These are phyloP conservation scores for Rhizophagus sp. DNA, from an alignment of 192 early-diverging fungal species.

Conservation along the genomic window DNA sequence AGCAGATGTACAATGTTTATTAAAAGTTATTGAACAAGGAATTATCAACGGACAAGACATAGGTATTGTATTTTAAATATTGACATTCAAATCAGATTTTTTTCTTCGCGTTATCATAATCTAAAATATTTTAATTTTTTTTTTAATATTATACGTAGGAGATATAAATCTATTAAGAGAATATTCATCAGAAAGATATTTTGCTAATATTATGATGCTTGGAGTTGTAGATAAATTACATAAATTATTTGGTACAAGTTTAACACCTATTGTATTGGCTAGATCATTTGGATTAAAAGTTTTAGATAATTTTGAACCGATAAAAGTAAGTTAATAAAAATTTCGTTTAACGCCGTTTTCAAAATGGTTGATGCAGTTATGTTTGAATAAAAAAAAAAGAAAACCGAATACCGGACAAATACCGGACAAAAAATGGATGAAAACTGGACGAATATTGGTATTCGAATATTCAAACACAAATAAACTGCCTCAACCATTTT, in stretches of 20 bases:
- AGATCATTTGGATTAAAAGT: constrained; percentile 74
- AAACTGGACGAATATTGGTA: too few species aligned
- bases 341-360: too few species aligned
- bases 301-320: constrained; percentile 61
- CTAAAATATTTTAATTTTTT: neutral
- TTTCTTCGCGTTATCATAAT: too few species aligned
- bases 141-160: constrained; percentile 35
- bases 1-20: constrained; percentile 76
- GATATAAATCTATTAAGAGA: constrained; percentile 68
- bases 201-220: constrained; percentile 83
- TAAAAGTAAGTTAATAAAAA: constrained; percentile 51
- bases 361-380: too few species aligned
- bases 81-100: too few species aligned
- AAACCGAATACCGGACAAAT: too few species aligned
- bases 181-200: constrained; percentile 84
- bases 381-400: too few species aligned
- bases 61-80: constrained; percentile 45
- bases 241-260: constrained; percentile 72
- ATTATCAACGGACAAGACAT: constrained; percentile 77
- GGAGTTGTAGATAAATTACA: constrained; percentile 80
- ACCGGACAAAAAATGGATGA: too few species aligned
- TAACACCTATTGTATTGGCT: constrained; percentile 59
- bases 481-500: too few species aligned
- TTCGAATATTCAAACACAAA: too few species aligned
- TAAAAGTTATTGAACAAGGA: constrained; percentile 63